Percentiles rank a stretch among this genome's conserved stretches.
Conservation (phyloP, 2,329 filamentous ascomycete species). For the Neonectria punicea region DNA sequence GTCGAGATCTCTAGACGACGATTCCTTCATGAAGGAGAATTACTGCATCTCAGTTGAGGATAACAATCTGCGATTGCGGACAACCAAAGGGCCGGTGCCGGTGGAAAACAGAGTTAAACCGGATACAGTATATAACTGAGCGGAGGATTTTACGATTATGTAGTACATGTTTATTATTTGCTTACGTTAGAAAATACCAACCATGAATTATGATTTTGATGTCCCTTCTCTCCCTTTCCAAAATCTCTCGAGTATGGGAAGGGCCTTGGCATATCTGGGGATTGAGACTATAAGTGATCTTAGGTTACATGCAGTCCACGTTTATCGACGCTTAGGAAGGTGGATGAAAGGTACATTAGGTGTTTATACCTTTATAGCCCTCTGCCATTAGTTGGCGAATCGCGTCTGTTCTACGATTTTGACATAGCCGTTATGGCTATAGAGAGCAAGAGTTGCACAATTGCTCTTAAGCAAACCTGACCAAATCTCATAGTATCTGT, state of each 20-base stretch:
- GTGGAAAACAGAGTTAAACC: conserved; percentile 14
- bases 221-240: not conserved
- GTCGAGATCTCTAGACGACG: not conserved
- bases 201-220: not conserved
- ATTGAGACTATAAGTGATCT: too few relatives aligned
- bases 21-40: conserved; percentile 16
- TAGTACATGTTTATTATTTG: not conserved
- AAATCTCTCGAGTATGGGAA: not conserved
- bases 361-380: too few relatives aligned
- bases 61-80: conserved; percentile 1
- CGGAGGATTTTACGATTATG: not conserved
- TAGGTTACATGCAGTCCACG: too few relatives aligned
- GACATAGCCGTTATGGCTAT: too few relatives aligned
- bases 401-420: too few relatives aligned
- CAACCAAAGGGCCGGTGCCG: conserved; percentile 1
- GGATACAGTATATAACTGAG: conserved; percentile 18
- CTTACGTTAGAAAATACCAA: not conserved
- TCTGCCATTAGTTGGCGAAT: too few relatives aligned
- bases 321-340: too few relatives aligned
- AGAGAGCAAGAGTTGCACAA: too few relatives aligned
- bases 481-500: too few relatives aligned
- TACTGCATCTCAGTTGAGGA: conserved; percentile 20
- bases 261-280: too few relatives aligned
- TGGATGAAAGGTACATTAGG: too few relatives aligned
- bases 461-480: too few relatives aligned